Evolutionary conservation across 345 rosid genomes (phyloP), one percentile per base, ranked within the genome.

Genomic region (Eucalyptus marginata): DNA sequence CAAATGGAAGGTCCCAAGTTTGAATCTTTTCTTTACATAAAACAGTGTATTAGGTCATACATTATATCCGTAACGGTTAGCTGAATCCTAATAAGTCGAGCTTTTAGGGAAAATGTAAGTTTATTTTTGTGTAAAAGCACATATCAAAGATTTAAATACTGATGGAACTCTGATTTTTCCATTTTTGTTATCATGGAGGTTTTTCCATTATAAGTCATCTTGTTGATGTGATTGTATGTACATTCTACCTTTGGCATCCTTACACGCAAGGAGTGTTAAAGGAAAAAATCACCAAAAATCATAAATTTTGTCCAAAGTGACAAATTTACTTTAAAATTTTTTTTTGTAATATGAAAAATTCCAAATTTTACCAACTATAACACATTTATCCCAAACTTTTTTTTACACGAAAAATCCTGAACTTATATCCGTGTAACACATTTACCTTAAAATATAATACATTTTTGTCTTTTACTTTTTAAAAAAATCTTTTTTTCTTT

Each of bases 271-370:
- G 14, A 18, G 10, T 52, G 2, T 17, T 4, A 0, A 52, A 7
- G 5, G 2, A 50, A 50, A 50, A 50, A 0, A 15, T 0, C 3
- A 50, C 18, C 1, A 50, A 15, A 50, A 50, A 50, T 0, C 3
- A 0, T 0, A 15, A 50, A 50, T 5, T 50, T 50, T 50, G 1
- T 0, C 0, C 1, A 50, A 15, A 16, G 0, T 15, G 0, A 50
- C 3, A 50, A 6, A 50, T 50, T 50, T 50, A 16, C 3, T 0
- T 15, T 1, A 49, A 49, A 49, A n/a, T n/a, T n/a, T 49, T 47
- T 47, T 49, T 50, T 50, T 15, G 1, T 50, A 15, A 50, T 1
- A 15, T 15, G 1, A 16, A 15, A 50, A 15, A 50, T 15, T 0
- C 0, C 1, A 50, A 50, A 50, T 50, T 50, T 50, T 50, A 1